Evolutionary conservation across 257 asterid genomes (phyloP), one percentile per base, ranked within the genome.

Genomic region (Ocimum tenuiflorum): DNA sequence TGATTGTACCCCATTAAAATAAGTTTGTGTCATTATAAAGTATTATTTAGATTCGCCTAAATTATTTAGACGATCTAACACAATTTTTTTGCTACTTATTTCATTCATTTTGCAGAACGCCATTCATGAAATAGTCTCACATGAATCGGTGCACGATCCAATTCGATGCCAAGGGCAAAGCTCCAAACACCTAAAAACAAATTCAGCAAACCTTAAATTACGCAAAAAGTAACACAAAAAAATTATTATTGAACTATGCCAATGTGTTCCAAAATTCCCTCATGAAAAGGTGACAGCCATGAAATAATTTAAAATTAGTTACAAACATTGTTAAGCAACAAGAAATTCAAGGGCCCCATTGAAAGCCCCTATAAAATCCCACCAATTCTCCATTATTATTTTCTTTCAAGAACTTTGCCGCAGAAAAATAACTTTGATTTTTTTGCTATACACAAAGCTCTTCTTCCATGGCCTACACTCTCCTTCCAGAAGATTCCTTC

Each of bases 351-450:
- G 6, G 59, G 39, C 36, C 13, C 13, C 65, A 38, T 35, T 3
- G 0, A 7, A 6, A 6, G 12, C 20, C 74, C 74, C 80, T 83
- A 80, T 63, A 83, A 66, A 36, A n/a, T n/a, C n/a, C 53, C 60
- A 14, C 63, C 63, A n/a, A n/a, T 75, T 72, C 70, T 46, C 64
- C 72, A 8, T 74, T 74, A 65, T 72, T 74, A 70, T 84, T 79
- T 83, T 81, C 86, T 86, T 88, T 86, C 88, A 86, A 78, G 83
- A 73, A 79, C 74, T 64, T 80, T 67, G 64, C 73, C 65, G 56
- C 71, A 75, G 70, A 78, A 31, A 2, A 2, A 19, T 20, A 15
- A 56, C n/a, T n/a, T n/a, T n/a, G n/a, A 63, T 54, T 3, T 69
- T 66, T 57, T 1, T 3, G 47, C 47, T 0, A 41, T 11, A 1